These are phyloP conservation scores for Candida sp. DNA, from an alignment of 1,139 yeast genomes.

Conservation along the genomic window DNA sequence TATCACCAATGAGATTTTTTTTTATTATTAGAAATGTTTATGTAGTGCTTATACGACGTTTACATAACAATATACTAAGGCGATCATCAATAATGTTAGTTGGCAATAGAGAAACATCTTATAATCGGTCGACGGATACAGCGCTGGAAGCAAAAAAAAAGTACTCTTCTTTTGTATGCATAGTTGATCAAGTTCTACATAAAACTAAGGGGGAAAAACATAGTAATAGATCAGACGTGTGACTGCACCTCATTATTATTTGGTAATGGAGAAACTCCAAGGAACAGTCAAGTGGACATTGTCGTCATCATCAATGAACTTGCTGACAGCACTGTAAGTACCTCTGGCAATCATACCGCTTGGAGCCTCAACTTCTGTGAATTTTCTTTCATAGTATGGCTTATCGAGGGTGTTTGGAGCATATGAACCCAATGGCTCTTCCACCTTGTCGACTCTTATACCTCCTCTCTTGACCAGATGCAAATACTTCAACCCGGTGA, in stretches of 20 bases:
- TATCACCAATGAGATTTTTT: no score
- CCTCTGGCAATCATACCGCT: conserved; percentile 91
- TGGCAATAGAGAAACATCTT: no score
- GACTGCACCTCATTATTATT: conserved; percentile 26
- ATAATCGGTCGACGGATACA: no score
- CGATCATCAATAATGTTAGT: no score
- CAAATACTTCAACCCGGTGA: conserved; percentile 87
- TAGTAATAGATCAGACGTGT: not conserved
- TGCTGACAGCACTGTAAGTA: conserved; percentile 77
- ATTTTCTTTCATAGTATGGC: conserved; percentile 77
- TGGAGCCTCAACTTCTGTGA: conserved; percentile 94
- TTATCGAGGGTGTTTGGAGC: conserved; percentile 89
- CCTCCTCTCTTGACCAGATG: conserved; percentile 90
- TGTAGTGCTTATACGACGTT: no score
- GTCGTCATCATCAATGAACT: conserved; percentile 89
- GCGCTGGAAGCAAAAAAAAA: not conserved
- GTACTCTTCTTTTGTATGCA: not conserved
- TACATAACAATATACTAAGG: no score
- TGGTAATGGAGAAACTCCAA: conserved; percentile 85
- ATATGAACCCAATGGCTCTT: conserved; percentile 89
- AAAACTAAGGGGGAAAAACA: not conserved
- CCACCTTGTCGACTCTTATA: conserved; percentile 82
- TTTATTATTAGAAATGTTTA: no score
- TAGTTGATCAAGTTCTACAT: not conserved
- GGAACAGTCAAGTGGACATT: conserved; percentile 74